Percentiles rank a stretch among this genome's conserved stretches.
Conservation (phyloP, 108 stramenopile genomes). For the Skeletonema menzelii region DNA sequence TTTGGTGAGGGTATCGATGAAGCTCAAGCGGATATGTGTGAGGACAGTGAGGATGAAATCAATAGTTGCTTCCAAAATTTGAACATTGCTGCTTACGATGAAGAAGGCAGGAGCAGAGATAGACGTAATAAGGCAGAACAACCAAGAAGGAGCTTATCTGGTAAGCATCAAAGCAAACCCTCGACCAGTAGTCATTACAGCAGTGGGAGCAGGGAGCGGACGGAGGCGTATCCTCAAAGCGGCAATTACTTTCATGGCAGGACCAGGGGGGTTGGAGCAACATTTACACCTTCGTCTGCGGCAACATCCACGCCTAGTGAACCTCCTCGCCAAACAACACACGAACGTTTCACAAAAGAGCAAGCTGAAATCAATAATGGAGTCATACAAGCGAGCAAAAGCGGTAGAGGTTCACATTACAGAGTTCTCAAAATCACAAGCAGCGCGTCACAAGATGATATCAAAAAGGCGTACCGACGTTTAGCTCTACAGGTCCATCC, state of each 20-base stretch:
- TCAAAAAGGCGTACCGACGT: slow-evolving; percentile 78
- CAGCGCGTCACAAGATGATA: slow-evolving; percentile 57
- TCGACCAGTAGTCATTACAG: too few species aligned
- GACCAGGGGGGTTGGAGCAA: not conserved
- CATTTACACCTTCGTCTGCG: not conserved
- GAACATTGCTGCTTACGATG: not conserved
- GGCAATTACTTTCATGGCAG: not conserved
- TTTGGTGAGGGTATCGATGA: not conserved
- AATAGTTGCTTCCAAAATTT: not conserved
- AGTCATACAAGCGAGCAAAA: not conserved
- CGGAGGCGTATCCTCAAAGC: not conserved
- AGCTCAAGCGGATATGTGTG: not conserved
- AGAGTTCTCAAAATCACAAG: slow-evolving; percentile 52
- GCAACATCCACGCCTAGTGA: not conserved
- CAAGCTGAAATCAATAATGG: not conserved
- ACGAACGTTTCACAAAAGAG: not conserved
- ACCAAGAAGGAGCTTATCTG: not conserved
- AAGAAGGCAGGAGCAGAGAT: not conserved
- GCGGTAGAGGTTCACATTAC: slow-evolving; percentile 24
- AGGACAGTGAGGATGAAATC: not conserved
- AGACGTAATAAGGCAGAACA: not conserved
- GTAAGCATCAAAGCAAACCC: too few species aligned
- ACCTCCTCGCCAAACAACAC: not conserved
- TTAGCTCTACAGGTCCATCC: slow-evolving; percentile 86
- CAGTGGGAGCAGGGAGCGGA: too few species aligned